Conservation (phyloP, 2,329 filamentous ascomycete genomes). For the Xylariaceae sp. region DNA sequence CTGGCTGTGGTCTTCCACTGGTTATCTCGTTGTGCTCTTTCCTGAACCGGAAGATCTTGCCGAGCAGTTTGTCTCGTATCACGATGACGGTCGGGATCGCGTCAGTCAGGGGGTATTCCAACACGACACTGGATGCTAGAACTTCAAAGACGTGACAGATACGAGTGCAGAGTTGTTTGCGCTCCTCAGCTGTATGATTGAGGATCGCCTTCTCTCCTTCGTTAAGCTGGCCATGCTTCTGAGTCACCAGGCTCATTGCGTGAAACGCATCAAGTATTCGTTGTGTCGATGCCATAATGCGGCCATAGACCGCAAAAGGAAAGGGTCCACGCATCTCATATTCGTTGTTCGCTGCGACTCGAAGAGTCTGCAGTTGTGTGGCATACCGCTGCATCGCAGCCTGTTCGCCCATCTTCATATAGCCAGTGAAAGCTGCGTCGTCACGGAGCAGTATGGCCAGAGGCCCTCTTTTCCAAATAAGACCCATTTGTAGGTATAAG, state of each 20-base stretch:
- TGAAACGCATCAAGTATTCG: constrained; percentile 91
- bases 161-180: constrained; percentile 73
- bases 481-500: constrained; percentile 89
- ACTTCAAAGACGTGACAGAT: constrained; percentile 87
- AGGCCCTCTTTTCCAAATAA: constrained; percentile 94
- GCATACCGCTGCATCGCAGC: constrained; percentile 78
- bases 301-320: constrained; percentile 64
- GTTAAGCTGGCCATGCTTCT: constrained; percentile 69
- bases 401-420: constrained; percentile 86
- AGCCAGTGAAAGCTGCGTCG: constrained; percentile 51
- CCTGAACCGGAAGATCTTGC: constrained; percentile 82
- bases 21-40: constrained; percentile 52
- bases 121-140: constrained; percentile 85
- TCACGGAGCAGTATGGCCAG: constrained; percentile 65
- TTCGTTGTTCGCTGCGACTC: constrained; percentile 69
- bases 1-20: constrained; percentile 30
- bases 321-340: constrained; percentile 88
- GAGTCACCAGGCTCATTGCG: constrained; percentile 88
- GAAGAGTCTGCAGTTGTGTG: constrained; percentile 67
- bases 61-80: constrained; percentile 74
- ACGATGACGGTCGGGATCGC: constrained; percentile 78
- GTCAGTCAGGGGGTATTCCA: constrained; percentile 89
- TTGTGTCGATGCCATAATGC: constrained; percentile 73
- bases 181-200: constrained; percentile 71
- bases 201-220: constrained; percentile 78